Evolutionary conservation across 2,329 filamentous ascomycete genomes (phyloP).

Genomic region (Cercospora zeae-maydis): DNA sequence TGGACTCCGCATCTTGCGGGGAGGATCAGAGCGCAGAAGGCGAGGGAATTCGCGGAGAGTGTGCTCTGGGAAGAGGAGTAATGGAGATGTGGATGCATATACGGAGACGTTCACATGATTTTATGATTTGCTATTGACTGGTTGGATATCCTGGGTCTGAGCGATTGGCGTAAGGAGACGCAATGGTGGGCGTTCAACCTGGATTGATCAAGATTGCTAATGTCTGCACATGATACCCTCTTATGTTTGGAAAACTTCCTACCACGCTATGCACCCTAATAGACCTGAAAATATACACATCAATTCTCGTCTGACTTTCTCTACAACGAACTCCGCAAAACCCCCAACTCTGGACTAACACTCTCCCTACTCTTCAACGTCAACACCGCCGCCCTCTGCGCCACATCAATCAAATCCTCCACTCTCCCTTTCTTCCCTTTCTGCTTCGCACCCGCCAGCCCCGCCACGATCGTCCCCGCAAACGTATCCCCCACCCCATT

Average conservation of each 20-base stretch:
- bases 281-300: neutral
- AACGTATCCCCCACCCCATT: conserved; percentile 96
- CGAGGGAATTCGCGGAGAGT: conserved; percentile 5
- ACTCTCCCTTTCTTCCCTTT: conserved; percentile 41
- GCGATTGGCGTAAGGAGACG: neutral
- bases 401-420: conserved; percentile 67
- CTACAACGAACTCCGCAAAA: conserved; percentile 37
- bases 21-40: conserved; percentile 42
- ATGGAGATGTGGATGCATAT: neutral
- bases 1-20: conserved; percentile 57
- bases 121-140: neutral
- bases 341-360: conserved; percentile 60
- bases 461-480: conserved; percentile 77
- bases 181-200: neutral
- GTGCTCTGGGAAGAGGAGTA: conserved; percentile 7
- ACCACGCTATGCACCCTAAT: neutral
- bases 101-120: neutral
- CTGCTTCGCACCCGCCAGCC: conserved; percentile 54
- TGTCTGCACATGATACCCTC: neutral
- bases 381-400: conserved; percentile 75
- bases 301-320: neutral
- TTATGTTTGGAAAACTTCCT: neutral
- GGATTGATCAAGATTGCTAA: neutral
- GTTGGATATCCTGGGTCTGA: neutral
- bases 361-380: conserved; percentile 72